Conservation (phyloP, 2,329 filamentous ascomycete species). For the Ascochyta rabiei region DNA sequence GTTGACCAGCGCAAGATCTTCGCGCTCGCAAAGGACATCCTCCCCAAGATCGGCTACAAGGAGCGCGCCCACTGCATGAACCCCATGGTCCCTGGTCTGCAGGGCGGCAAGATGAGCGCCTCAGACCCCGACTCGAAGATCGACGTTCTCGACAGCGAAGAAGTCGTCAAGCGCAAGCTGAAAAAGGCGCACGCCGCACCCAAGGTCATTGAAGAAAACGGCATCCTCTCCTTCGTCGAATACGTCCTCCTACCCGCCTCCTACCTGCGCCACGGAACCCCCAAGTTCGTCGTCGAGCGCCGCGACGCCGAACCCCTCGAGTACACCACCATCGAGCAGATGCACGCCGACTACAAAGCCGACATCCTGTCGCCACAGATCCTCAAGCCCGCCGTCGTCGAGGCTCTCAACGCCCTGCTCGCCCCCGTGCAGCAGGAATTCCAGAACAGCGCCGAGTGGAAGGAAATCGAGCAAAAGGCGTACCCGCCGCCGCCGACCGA, state of each 20-base stretch:
- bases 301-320: slow-evolving; percentile 75
- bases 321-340: slow-evolving; percentile 75
- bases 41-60: slow-evolving; percentile 85
- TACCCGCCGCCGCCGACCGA: slow-evolving; percentile 74
- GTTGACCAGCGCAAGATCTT: slow-evolving; percentile 90
- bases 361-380: slow-evolving; percentile 87
- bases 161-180: slow-evolving; percentile 69
- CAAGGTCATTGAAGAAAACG: slow-evolving; percentile 80
- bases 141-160: slow-evolving; percentile 82
- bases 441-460: slow-evolving; percentile 76
- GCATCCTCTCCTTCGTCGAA: slow-evolving; percentile 84
- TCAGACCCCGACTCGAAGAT: slow-evolving; percentile 82
- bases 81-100: slow-evolving; percentile 87
- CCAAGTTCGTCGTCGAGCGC: slow-evolving; percentile 71
- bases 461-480: slow-evolving; percentile 75
- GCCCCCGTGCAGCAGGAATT: slow-evolving; percentile 79
- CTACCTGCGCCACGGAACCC: slow-evolving; percentile 61
- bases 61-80: slow-evolving; percentile 76
- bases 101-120: slow-evolving; percentile 78
- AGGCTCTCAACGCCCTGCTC: slow-evolving; percentile 74
- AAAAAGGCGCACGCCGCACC: slow-evolving; percentile 83
- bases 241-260: slow-evolving; percentile 82
- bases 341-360: slow-evolving; percentile 79
- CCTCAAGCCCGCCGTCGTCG: slow-evolving; percentile 82
- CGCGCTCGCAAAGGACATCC: slow-evolving; percentile 79